phyloP scores from a whole-genome alignment of 768 basidiomycete genomes.

The Scleroderma bovista region DNA sequence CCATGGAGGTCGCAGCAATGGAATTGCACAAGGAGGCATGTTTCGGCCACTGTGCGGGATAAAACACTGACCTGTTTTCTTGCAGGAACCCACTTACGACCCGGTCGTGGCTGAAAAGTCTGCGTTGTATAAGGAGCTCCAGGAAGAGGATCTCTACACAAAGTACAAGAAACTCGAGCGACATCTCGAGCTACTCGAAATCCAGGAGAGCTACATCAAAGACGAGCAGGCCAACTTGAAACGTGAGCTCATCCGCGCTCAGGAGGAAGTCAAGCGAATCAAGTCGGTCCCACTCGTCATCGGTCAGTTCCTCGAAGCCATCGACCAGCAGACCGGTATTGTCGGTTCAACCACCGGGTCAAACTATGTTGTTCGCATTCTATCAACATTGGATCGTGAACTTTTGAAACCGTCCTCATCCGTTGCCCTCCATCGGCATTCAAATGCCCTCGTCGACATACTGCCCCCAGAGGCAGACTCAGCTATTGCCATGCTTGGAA shows the following conservation, averaged over 20 bases:
- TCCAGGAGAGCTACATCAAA: conserved; percentile 95
- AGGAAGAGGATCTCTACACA: conserved; percentile 90
- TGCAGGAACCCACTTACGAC: conserved; percentile 86
- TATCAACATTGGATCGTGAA: conserved; percentile 95
- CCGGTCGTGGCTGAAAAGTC: conserved; percentile 86
- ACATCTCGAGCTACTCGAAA: conserved; percentile 92
- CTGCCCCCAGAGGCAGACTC: conserved; percentile 98
- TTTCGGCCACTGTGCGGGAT: conserved; percentile 2
- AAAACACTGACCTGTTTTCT: background rate
- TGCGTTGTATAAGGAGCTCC: conserved; percentile 78
- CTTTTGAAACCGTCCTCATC: conserved; percentile 95
- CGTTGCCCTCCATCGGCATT: conserved; percentile 98
- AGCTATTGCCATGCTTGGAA: conserved; percentile 89
- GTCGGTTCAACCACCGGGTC: conserved; percentile 97
- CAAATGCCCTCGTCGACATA: conserved; percentile 97
- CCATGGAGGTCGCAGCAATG: conserved; percentile 89
- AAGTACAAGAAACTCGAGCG: conserved; percentile 96
- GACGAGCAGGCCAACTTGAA: conserved; percentile 98
- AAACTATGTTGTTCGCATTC: conserved; percentile 96
- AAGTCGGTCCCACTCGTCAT: conserved; percentile 98
- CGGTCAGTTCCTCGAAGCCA: conserved; percentile 98
- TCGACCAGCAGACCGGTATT: conserved; percentile 95
- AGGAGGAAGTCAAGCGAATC: conserved; percentile 99
- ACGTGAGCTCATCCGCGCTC: conserved; percentile 95
- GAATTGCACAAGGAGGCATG: conserved; percentile 75